Base-by-base conservation (phyloP, 108 stramenopile species). In the Cylindrotheca fusiformis region DNA sequence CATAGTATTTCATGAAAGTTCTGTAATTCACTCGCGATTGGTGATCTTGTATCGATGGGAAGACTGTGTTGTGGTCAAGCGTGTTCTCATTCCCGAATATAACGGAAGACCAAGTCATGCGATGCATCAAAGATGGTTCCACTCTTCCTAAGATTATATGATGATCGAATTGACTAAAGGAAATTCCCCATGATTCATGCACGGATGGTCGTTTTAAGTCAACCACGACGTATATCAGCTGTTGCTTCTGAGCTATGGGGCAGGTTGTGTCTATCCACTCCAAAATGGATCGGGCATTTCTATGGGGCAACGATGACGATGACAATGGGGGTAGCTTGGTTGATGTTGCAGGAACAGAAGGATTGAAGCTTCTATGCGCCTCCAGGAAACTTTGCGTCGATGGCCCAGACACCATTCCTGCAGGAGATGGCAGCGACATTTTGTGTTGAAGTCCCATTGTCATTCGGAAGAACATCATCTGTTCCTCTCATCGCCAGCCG, bases 91-190 rank as follows among this genome's bases (percentile, higher is more conserved):
- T 10, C 14, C 36, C 36, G 10, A 14, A 41, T 10, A 41, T 41
- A 14, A 41, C 36, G 14, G 14, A 6, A 41, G 36, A 41, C 36
- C 36, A 41, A 41, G 6, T 14, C 36, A 14, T 41, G 36, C 14
- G 14, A 14, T 41, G 36, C 14, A 10, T 6, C 14, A 10, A 14
- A 10, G 36, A 10, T 41, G 28, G 29, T 32, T 58, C 3, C 12
- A 58, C 19, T 4, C 41, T 36, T 10, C 60, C 60, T 4, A 61
- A 25, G 24, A 61, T 29, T n/a, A 61, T 48, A n/a, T 48, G 60
- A 61, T 61, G 22, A 1, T 61, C 60, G 20, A 61, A 49, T 1
- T 10, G 36, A 24, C 48, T 61, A 44, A 61, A 61, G 1, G 48
- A 47, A 2, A 61, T 48, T 0, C 60, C 60, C 60, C 60, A 61